These are phyloP conservation scores for Leptographium wingfieldii DNA, from an alignment of 2,329 filamentous ascomycete genomes.

Conservation along the genomic window DNA sequence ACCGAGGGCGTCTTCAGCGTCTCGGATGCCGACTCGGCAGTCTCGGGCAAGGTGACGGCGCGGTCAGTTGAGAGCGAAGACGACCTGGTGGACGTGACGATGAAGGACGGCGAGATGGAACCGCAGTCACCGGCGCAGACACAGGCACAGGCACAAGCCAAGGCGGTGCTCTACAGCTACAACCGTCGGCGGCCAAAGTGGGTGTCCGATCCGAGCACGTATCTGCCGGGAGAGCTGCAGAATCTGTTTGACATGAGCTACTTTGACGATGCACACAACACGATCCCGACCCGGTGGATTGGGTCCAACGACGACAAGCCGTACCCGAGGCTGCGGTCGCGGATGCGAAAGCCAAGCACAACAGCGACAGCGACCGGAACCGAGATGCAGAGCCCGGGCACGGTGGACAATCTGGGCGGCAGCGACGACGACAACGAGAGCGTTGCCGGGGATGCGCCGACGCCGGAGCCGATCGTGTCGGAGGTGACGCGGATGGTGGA, in stretches of 20 bases:
- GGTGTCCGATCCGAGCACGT: constrained; percentile 33
- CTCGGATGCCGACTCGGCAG: constrained; percentile 55
- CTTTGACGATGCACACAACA: constrained; percentile 41
- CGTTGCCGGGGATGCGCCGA: constrained; percentile 22
- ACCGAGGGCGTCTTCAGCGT: constrained; percentile 2
- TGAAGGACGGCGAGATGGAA: constrained; percentile 47
- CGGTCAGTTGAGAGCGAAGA: constrained; percentile 80
- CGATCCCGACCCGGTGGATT: constrained; percentile 60
- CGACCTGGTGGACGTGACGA: constrained; percentile 78
- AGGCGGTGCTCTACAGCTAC: constrained; percentile 30
- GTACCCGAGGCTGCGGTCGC: constrained; percentile 39
- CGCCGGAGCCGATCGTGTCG: constrained; percentile 14
- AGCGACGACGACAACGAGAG: constrained; percentile 43
- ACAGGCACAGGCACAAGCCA: not conserved
- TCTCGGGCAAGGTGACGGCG: constrained; percentile 56
- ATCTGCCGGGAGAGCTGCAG: constrained; percentile 51
- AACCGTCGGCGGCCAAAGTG: constrained; percentile 39
- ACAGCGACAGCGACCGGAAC: constrained; percentile 27
- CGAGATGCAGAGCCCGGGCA: constrained; percentile 27
- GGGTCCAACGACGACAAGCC: constrained; percentile 44
- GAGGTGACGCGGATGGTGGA: constrained; percentile 21
- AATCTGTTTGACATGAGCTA: constrained; percentile 69
- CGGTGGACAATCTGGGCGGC: constrained; percentile 30
- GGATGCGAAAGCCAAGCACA: constrained; percentile 27
- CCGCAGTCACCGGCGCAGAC: constrained; percentile 5